phyloP scores from a whole-genome alignment of 2,329 filamentous ascomycete genomes.

The Fusarium sambucinum region DNA sequence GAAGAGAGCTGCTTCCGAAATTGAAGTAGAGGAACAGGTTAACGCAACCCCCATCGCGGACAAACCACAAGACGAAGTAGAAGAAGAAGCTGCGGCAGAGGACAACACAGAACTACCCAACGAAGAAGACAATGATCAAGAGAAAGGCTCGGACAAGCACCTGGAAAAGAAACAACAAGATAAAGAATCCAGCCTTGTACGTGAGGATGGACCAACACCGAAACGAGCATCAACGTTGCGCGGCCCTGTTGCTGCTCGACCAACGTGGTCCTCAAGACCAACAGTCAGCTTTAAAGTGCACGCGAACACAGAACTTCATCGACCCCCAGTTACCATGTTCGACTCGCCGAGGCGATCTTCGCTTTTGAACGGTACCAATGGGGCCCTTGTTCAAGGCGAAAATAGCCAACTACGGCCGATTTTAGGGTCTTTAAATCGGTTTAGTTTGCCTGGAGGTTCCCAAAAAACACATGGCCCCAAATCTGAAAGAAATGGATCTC shows the following conservation, averaged over 20 bases:
- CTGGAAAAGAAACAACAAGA: conserved; percentile 1
- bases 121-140: neutral
- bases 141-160: neutral
- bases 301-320: conserved; percentile 42
- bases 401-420: conserved; percentile 41
- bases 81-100: neutral
- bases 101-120: conserved; percentile 2
- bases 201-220: conserved; percentile 12
- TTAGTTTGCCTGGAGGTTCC: conserved; percentile 16
- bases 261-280: conserved; percentile 38
- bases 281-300: conserved; percentile 44
- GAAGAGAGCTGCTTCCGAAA: conserved; percentile 21
- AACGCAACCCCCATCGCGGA: neutral
- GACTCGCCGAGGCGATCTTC: conserved; percentile 25
- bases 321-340: conserved; percentile 41
- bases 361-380: conserved; percentile 26
- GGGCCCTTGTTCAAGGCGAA: conserved; percentile 42
- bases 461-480: conserved; percentile 30
- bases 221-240: conserved; percentile 24
- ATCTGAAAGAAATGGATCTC: conserved; percentile 13
- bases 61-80: neutral
- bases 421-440: conserved; percentile 29
- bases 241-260: conserved; percentile 34
- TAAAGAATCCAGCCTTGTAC: neutral
- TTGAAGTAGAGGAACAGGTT: conserved; percentile 18